Evolutionary conservation across 1,284 basidiomycete genomes (phyloP), one percentile per base, ranked within the genome.

Genomic region (Rhodotorula sp.): DNA sequence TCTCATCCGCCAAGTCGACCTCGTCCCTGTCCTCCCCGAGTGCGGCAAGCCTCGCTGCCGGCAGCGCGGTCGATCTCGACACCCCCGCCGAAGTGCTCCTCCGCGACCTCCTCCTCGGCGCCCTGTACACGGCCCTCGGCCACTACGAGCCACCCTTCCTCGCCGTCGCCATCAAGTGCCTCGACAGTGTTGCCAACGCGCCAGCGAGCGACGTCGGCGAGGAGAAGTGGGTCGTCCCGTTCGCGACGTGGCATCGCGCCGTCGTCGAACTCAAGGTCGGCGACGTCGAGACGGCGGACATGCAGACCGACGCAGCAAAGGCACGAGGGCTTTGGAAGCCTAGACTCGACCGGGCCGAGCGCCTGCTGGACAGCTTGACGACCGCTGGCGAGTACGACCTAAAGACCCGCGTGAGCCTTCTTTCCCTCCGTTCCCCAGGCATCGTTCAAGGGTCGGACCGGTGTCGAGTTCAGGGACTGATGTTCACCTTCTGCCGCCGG

Each of bases 91-190:
- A 79, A 65, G 23, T 74, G 46, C 66, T 71, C n/a, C 65, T 72
- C 21, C 74, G 77, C 14, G 71, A 71, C 57, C 67, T 77, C 34
- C 68, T 79, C 46, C 76, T 79, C 60, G 76, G 76, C 39, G 70
- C 64, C 23, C 68, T 75, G 15, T 79, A 77, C 64, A 54, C 69
- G n/a, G 62, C 71, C 0, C 66, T 76, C n/a, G 62, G 58, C 18
- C 54, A 64, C 46, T 48, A 46, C 31, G 71, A 74, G 7, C 16
- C 23, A 2, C 4, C 49, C 4, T 65, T 64, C 7, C 62, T 69
- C 47, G 47, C 46, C 1, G 54, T 23, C 5, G 76, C 75, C 0
- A 31, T 65, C 8, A 56, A 59, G 31, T 71, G 63, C 67, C 67
- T 76, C 63, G 54, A 65, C 43, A 67, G 68, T n/a, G 70, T 76